Base-by-base conservation (phyloP, 2,329 filamentous ascomycete species). In the Gaeumannomyces tritici region DNA sequence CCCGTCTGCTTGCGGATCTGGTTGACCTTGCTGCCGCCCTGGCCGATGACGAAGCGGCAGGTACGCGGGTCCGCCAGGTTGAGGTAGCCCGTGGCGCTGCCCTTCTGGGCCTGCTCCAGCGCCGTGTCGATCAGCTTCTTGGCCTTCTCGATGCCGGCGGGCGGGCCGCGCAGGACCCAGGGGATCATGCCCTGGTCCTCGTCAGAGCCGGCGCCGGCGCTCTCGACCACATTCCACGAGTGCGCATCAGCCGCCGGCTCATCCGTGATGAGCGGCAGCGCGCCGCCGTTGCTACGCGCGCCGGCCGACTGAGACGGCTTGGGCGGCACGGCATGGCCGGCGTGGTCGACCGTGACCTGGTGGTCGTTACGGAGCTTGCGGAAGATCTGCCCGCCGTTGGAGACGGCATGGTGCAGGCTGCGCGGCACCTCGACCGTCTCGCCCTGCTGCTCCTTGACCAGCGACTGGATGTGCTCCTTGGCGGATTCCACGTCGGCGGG, bases 371-470 rank as follows among this genome's bases (percentile, higher is more conserved):
- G 87, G 55, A 99, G 86, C 69, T 87, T 89, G 67, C 93, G 90
- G 89, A 98, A 97, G 78, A 98, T 90, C 69, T 92, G 88, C 1
- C 93, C 95, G 66, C 93, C 93, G 73, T 96, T 93, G 61, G 90
- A 85, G 67, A 99, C 83, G 64, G 82, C 77, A 73, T 98, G 91
- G 78, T 99, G 95, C 64, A 95, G 80, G 68, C 87, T 85, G 64
- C 87, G 85, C 13, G 95, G 93, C 11, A 99, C 84, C 68, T 89
- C 83, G n/a, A 98, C 76, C 0, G 89, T 95, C 80, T 95, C 91
- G 65, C 91, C 90, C 73, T 95, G 88, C 72, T 93, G 89, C 68
- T 93, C 88, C 80, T 96, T 93, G 66, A 93, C 82, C 61, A 96
- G 76, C 51, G 83, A 80, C 61, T 84, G 76, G 66, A 99, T 92